phyloP scores from a whole-genome alignment of 2,329 filamentous ascomycete genomes.

The Penicillium sp. region DNA sequence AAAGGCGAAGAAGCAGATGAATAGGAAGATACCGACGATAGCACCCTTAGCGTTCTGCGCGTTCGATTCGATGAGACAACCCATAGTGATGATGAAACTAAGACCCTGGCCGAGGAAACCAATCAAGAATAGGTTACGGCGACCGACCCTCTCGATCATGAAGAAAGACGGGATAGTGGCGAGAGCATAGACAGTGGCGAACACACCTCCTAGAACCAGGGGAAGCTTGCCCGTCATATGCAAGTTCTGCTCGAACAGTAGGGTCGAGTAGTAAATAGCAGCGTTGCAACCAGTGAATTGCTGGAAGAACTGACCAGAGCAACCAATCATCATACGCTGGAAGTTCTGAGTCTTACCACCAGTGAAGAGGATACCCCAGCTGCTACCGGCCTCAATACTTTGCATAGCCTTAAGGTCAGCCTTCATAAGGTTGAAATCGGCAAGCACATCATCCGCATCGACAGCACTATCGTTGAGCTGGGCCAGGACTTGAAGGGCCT shows the following conservation, averaged over 20 bases:
- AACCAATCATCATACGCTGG: conserved; percentile 25
- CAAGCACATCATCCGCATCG: conserved; percentile 32
- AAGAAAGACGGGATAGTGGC: conserved; percentile 24
- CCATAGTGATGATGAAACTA: conserved; percentile 27
- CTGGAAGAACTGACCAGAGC: conserved; percentile 31
- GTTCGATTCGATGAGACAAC: conserved; percentile 23
- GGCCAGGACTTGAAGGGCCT: conserved; percentile 42
- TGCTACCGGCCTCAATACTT: conserved; percentile 23
- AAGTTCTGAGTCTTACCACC: conserved; percentile 26
- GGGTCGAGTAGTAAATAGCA: conserved; percentile 38
- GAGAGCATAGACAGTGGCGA: conserved; percentile 21
- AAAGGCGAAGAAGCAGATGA: conserved; percentile 58
- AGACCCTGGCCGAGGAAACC: conserved; percentile 30
- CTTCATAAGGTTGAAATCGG: conserved; percentile 36
- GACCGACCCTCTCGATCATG: conserved; percentile 34
- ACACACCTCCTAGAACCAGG: conserved; percentile 22
- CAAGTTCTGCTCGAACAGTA: conserved; percentile 38
- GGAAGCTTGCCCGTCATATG: conserved; percentile 15
- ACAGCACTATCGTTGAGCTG: conserved; percentile 33
- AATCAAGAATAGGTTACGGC: conserved; percentile 31
- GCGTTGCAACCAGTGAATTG: conserved; percentile 41
- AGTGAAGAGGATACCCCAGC: conserved; percentile 20
- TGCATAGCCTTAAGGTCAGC: conserved; percentile 35
- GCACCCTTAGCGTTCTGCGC: conserved; percentile 26
- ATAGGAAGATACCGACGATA: conserved; percentile 55